Base-by-base conservation (phyloP, 1,139 yeast species). In the Suzukiozyma palmioleophila region DNA sequence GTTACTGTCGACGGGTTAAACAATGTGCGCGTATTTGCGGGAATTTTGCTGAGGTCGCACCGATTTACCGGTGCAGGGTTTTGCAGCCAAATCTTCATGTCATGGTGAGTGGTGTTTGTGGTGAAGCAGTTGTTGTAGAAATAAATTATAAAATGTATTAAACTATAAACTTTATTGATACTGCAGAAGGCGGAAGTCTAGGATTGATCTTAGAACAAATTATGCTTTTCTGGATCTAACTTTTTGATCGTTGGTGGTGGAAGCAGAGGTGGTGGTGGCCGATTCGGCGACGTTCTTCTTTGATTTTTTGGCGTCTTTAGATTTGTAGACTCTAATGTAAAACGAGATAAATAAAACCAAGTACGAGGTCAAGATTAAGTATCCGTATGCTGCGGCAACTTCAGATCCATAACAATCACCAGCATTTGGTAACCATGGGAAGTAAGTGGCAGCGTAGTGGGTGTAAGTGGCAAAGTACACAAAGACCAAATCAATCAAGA, bases 341-440 rank as follows among this genome's bases (percentile, higher is more conserved):
- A 92, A 92, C 39, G 92, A 85, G 63, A 92, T 88, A 73, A 92
- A 92, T 60, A 92, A 75, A 47, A 92, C 75, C 71, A 92, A 76
- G 69, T 92, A 92, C 43, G 95, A 83, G 39, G 96, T 83, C 66
- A 92, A 77, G 56, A 92, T 86, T 60, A 83, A 77, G 65, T 90
- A 88, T 29, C 98, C 98, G 54, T 81, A 83, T 44, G 81, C 77
- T 30, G 97, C 97, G 43, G 98, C 98, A 52, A 83, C 75, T 65
- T 88, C 92, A 46, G 90, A 84, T 46, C 98, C 98, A 50, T 86
- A 79, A 66, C 98, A 92, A 53, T 83, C 81, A 46, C 96, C 97
- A 56, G 72, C 66, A 64, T 85, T 82, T 43, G 97, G 96, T 59
- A 88, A 64, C 59, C 66, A 62, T 39, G 66, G 73, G 60, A 78